phyloP scores from a whole-genome alignment of 495 filamentous ascomycete species.

The Penicillium desertorum region DNA sequence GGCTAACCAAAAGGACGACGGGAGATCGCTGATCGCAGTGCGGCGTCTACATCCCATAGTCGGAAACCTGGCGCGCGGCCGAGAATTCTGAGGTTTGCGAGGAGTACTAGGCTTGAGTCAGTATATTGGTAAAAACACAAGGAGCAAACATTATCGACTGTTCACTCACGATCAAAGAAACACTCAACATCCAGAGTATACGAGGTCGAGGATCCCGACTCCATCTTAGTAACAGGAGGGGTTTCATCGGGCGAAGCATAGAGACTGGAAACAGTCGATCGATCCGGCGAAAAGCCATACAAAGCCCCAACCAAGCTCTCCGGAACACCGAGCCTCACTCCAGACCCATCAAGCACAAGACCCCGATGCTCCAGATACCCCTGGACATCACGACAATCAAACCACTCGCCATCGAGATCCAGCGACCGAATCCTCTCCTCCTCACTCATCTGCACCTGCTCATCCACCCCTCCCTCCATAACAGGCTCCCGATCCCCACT shows the following conservation, averaged over 20 bases:
- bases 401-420: conserved; percentile 33
- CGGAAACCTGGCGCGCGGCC: conserved; percentile 34
- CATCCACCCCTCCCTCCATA: conserved; percentile 3
- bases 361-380: conserved; percentile 28
- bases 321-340: conserved; percentile 24
- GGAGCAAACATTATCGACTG: not conserved
- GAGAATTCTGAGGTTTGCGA: conserved; percentile 26
- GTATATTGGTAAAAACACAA: not conserved
- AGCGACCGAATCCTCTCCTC: conserved; percentile 19
- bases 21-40: conserved; percentile 24
- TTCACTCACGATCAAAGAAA: conserved; percentile 31
- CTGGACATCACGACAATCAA: conserved; percentile 34
- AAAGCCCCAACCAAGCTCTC: conserved; percentile 15
- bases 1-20: conserved; percentile 10
- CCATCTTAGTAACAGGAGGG: conserved; percentile 3
- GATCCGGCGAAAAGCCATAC: conserved; percentile 19
- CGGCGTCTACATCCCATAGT: conserved; percentile 27
- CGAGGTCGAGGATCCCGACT: conserved; percentile 1
- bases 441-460: conserved; percentile 10
- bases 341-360: conserved; percentile 21
- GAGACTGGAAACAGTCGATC: conserved; percentile 12
- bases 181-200: conserved; percentile 30
- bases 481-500: conserved; percentile 22
- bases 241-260: conserved; percentile 16
- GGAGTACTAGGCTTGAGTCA: conserved; percentile 19